Conservation (phyloP, 345 rosid species). For the Brassica incana region DNA sequence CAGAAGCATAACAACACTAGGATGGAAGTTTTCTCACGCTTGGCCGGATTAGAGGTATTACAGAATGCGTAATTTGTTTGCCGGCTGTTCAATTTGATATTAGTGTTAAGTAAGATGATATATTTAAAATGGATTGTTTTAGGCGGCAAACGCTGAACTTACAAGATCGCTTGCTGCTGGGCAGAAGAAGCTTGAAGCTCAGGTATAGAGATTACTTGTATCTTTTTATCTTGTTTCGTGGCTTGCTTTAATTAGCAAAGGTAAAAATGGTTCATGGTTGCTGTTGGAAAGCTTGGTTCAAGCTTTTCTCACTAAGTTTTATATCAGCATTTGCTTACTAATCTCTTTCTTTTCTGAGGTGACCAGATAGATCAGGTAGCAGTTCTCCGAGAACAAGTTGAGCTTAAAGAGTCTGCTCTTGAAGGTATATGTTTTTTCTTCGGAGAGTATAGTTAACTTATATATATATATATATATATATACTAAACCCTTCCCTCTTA, state of each 20-base stretch:
- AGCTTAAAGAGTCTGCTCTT: slow-evolving; percentile 65
- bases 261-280: background rate
- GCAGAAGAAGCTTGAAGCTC: slow-evolving; percentile 80
- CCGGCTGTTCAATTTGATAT: slow-evolving; percentile 2
- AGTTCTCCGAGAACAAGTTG: slow-evolving; percentile 65
- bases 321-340: slow-evolving; percentile 11
- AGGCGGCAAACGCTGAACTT: slow-evolving; percentile 89
- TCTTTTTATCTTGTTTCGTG: background rate
- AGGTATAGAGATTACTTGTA: slow-evolving; percentile 57
- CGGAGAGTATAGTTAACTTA: background rate
- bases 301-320: background rate
- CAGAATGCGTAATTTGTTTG: slow-evolving; percentile 14
- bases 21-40: slow-evolving; percentile 78
- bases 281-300: slow-evolving; percentile 20
- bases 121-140: slow-evolving; percentile 37
- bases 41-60: slow-evolving; percentile 87
- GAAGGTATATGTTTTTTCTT: slow-evolving; percentile 57
- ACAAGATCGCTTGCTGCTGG: slow-evolving; percentile 75
- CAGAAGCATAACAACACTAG: slow-evolving; percentile 94
- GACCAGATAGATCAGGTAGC: slow-evolving; percentile 70
- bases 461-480: background rate
- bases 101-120: slow-evolving; percentile 18
- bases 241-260: background rate
- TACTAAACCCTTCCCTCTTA: slow-evolving; percentile 2
- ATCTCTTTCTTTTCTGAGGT: slow-evolving; percentile 26